Conservation (phyloP, 2,329 filamentous ascomycete genomes). For the Botrytis deweyae region DNA sequence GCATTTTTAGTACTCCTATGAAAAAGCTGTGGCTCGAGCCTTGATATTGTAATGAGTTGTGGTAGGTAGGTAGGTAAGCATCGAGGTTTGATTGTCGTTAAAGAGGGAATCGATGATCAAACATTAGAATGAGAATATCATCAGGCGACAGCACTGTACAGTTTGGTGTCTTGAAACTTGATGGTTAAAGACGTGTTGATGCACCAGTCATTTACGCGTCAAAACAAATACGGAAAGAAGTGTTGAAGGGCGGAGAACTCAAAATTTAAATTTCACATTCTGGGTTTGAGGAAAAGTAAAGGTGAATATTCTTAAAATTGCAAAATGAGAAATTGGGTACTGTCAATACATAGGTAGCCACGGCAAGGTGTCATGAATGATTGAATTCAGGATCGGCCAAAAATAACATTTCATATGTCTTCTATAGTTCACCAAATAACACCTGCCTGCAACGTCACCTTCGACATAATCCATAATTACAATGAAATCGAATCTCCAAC, state of each 20-base stretch:
- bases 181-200: neutral
- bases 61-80: neutral
- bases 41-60: neutral
- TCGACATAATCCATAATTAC: neutral
- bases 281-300: neutral
- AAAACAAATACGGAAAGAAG: neutral
- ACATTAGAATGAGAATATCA: neutral
- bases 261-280: neutral
- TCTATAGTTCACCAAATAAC: neutral
- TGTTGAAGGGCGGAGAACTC: neutral
- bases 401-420: neutral
- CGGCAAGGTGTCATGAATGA: neutral
- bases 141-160: neutral
- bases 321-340: neutral
- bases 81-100: neutral
- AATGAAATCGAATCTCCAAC: neutral
- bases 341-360: neutral
- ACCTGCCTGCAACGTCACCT: neutral
- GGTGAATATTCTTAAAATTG: neutral
- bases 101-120: neutral
- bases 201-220: neutral
- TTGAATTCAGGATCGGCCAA: neutral
- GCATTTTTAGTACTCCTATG: neutral
- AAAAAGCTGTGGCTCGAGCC: neutral
- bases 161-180: neutral